Conservation (phyloP, 192 early-diverging fungal species). For the Backusella morwellensis region DNA sequence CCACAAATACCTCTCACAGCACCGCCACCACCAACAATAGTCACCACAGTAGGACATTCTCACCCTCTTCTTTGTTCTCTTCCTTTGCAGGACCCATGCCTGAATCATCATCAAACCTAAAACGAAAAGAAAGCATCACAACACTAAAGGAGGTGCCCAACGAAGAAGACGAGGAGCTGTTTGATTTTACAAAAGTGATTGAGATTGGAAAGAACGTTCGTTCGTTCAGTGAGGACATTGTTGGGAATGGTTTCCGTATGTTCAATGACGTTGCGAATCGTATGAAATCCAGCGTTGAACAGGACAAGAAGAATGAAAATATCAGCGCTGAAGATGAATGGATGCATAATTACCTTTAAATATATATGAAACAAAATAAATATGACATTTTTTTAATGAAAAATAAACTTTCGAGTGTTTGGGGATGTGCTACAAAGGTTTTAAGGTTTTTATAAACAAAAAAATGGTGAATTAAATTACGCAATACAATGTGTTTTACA, state of each 20-base stretch:
- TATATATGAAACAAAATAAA: no score
- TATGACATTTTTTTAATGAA: no score
- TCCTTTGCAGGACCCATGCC: constrained; percentile 21
- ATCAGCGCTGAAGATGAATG: background rate
- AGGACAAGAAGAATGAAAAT: background rate
- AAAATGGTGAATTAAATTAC: background rate
- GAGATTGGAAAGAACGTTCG: constrained; percentile 31
- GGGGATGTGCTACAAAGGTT: background rate
- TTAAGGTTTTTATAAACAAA: background rate
- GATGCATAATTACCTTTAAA: constrained; percentile 2
- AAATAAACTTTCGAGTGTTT: background rate
- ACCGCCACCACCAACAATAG: background rate
- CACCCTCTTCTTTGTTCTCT: constrained; percentile 23
- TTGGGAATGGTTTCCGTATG: constrained; percentile 29
- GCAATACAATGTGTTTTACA: background rate
- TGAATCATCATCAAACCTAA: background rate
- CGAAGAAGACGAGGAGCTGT: constrained; percentile 14
- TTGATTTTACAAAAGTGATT: constrained; percentile 36
- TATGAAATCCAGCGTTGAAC: constrained; percentile 16
- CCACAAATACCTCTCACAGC: background rate
- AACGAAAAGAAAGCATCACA: background rate
- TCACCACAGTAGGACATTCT: constrained; percentile 3
- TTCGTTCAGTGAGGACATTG: constrained; percentile 19
- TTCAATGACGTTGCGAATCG: constrained; percentile 25
- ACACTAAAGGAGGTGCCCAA: background rate